Evolutionary conservation across 2,329 filamentous ascomycete species (phyloP), one percentile per base, ranked within the genome.

Genomic region (Grosmannia clavigera): DNA sequence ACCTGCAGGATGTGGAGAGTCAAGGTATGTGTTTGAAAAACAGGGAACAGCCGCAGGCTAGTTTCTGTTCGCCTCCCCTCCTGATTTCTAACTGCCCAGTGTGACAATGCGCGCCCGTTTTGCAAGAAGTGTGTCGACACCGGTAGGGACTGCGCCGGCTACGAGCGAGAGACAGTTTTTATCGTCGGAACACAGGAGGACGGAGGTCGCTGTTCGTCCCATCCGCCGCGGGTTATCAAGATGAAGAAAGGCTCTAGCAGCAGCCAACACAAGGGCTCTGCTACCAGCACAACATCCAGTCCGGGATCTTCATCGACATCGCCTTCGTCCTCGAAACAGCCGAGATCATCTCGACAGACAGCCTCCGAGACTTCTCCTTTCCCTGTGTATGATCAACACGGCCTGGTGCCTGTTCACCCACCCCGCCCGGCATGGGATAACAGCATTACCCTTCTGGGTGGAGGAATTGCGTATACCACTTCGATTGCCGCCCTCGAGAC

Each of bases 111-210:
- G 61, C 77, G 78, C 4, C 84, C 84, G 2, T 73, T 74, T 46
- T 87, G 84, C 68, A 77, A 76, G 59, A 85, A 84, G 67, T 87
- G 84, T 68, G 72, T 76, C 60, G 75, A 78, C 65, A 80, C 77
- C 65, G 80, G 81, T 27, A 74, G 81, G 53, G 69, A 77, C 61
- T 87, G 84, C 65, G 78, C 78, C 55, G 84, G 84, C 48, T 87
- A 87, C 68, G 78, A 84, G 66, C 75, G 80, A 48, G 78, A 85
- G 67, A 79, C 78, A 19, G 78, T 85, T 60, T 87, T 87, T 70
- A 84, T 87, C 68, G 78, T 81, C 48, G 80, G 80, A n/a, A 83
- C 81, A 2, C 73, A 72, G 46, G 73, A 81, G 61, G 77, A 76
- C 61, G 78, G 75, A 61, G 81, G 81, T 12, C 76, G 81, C 38